Base-by-base conservation (phyloP, 495 filamentous ascomycete genomes). In the Chaetomidium leptoderma region DNA sequence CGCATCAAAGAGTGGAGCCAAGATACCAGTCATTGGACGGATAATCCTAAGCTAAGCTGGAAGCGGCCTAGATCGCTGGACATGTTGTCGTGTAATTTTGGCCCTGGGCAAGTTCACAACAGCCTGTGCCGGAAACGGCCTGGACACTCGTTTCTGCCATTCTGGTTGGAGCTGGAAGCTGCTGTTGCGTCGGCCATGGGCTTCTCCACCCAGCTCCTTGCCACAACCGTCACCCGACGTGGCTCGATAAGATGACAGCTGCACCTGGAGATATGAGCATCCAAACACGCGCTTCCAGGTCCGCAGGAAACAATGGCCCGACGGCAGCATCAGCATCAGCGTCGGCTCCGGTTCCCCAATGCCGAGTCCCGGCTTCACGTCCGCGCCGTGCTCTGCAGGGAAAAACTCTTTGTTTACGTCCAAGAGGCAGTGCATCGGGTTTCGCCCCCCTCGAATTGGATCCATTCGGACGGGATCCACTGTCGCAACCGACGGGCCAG, bases 51-150 rank as follows among this genome's bases (percentile, higher is more conserved):
- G n/a, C 66, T 61, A 67, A 49, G 17, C 63, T 37, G 14, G 17
- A 55, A 48, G 16, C 47, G 59, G 59, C 0, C 46, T 68, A 63
- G 66, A 16, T 6, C 33, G 35, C 32, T 64, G 60, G 51, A 26
- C 43, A 21, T 63, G 64, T 45, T 64, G 64, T 66, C 64, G 67
- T 71, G 68, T 64, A 70, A 72, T 71, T 68, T 72, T 72, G 66
- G 70, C 49, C 62, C 62, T 63, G 53, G 36, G 59, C 55, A 37
- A 32, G n/a, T 39, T 61, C 63, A 59, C 60, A 55, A 55, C 63
- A 64, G 58, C 61, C 66, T 65, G 64, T 68, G 67, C 65, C 65
- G 67, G 49, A 69, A 63, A 66, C 69, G 67, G 65, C 55, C 27
- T 55, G 26, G 58, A 63, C 56, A 21, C 52, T 46, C 45, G 63